These are phyloP conservation scores for Medicago ruthenica DNA, from an alignment of 306 rosid species.

Conservation along the genomic window DNA sequence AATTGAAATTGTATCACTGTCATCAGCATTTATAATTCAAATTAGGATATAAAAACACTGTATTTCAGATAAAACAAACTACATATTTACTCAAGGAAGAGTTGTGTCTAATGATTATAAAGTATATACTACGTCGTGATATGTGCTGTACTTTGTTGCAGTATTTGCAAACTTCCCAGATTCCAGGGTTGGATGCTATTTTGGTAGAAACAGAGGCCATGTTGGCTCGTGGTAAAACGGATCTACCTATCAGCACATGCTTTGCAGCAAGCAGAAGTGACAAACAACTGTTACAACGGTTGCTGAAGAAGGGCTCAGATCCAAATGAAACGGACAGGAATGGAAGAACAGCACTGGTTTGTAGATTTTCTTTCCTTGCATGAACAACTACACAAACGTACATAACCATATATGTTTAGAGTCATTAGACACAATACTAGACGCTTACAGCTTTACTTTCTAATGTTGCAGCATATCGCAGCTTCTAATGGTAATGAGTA, in stretches of 20 bases:
- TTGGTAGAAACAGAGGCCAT: constrained; percentile 60
- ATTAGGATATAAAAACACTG: too few relatives aligned
- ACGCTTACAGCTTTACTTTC: constrained; percentile 12
- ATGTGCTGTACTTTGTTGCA: constrained; percentile 40
- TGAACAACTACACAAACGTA: neutral
- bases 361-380: constrained; percentile 28
- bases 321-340: constrained; percentile 64
- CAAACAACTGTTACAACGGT: constrained; percentile 53
- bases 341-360: constrained; percentile 72
- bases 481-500: constrained; percentile 60
- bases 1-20: neutral
- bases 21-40: neutral
- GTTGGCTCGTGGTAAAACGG: constrained; percentile 65
- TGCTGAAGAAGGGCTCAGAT: constrained; percentile 65
- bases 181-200: constrained; percentile 55
- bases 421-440: constrained; percentile 5
- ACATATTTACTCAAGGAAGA: constrained; percentile 9
- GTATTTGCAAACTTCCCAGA: constrained; percentile 53
- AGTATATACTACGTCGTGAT: neutral
- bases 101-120: neutral
- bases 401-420: neutral
- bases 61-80: neutral
- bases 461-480: constrained; percentile 67
- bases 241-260: constrained; percentile 65
- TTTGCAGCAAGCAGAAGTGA: constrained; percentile 70